Evolutionary conservation across 345 rosid genomes (phyloP), one percentile per base, ranked within the genome.

Genomic region (Crucihimalaya himalaica): DNA sequence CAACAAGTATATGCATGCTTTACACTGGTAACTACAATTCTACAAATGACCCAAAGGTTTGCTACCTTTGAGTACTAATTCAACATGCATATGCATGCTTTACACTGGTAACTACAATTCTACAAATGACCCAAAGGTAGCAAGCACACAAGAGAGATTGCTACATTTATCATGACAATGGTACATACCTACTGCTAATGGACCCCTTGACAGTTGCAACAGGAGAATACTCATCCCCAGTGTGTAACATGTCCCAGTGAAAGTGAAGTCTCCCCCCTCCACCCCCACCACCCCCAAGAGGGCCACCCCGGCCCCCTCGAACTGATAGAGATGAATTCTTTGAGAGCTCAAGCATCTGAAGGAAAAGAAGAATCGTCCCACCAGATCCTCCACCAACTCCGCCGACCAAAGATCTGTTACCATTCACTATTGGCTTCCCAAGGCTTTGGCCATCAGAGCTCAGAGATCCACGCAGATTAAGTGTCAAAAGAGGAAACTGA

Each of bases 381-480:
- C 98, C 98, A 79, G 98, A 89, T 79, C 88, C 95, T 82, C 97
- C 98, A 79, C 98, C 98, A 87, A 88, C 89, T 74, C 95, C 91
- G 60, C 97, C 98, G 40, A 82, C 73, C 79, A 88, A 80, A 65
- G 95, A 85, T 75, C 76, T 68, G 77, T 81, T 83, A 15, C 81
- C 74, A 68, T 75, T 71, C 73, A 35, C 65, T 58, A 61, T 80
- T 32, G 82, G 79, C 71, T 83, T 63, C 56, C 80, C 61, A 75
- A 82, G 82, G 80, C 91, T 91, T 80, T 94, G 96, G 68, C 98
- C 97, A 87, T 91, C 93, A 37, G 93, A 90, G 75, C 80, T 84
- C 79, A 94, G 81, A 64, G 87, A 87, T 66, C 98, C 98, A 75
- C 63, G 74, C 55, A 89, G 80, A 80, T 85, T 83, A 73, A 94